These are phyloP conservation scores for Talaromyces wortmannii DNA, from an alignment of 495 filamentous ascomycete genomes.

Conservation along the genomic window DNA sequence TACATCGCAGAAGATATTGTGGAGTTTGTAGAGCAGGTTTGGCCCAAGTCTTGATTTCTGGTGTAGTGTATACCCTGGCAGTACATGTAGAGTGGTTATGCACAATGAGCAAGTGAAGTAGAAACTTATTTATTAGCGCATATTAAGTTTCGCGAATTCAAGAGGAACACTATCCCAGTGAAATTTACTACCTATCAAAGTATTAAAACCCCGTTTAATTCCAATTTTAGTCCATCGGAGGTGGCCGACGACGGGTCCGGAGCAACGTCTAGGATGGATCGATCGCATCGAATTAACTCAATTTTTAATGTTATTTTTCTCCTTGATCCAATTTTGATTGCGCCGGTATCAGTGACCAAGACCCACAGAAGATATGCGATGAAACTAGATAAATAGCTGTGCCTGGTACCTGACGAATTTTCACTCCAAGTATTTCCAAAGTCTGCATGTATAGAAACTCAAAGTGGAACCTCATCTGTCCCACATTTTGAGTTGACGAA, in stretches of 20 bases:
- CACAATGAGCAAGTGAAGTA: not conserved
- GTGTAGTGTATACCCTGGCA: too few relatives aligned
- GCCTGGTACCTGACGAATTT: not conserved
- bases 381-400: not conserved
- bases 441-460: not conserved
- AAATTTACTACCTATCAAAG: not conserved
- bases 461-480: too few relatives aligned
- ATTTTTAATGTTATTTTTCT: too few relatives aligned
- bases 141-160: not conserved
- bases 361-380: not conserved
- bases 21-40: conserved; percentile 45
- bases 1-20: conserved; percentile 48
- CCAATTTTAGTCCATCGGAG: not conserved
- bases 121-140: not conserved
- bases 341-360: too few relatives aligned
- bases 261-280: not conserved
- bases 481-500: too few relatives aligned
- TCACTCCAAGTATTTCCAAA: not conserved
- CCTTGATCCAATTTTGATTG: too few relatives aligned
- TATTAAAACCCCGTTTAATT: too few relatives aligned
- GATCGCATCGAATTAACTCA: not conserved
- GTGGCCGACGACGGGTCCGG: not conserved
- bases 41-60: conserved; percentile 5
- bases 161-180: not conserved
- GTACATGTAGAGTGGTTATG: too few relatives aligned